Conservation (phyloP, 139 green algal species). For the Choricystis sp. region DNA sequence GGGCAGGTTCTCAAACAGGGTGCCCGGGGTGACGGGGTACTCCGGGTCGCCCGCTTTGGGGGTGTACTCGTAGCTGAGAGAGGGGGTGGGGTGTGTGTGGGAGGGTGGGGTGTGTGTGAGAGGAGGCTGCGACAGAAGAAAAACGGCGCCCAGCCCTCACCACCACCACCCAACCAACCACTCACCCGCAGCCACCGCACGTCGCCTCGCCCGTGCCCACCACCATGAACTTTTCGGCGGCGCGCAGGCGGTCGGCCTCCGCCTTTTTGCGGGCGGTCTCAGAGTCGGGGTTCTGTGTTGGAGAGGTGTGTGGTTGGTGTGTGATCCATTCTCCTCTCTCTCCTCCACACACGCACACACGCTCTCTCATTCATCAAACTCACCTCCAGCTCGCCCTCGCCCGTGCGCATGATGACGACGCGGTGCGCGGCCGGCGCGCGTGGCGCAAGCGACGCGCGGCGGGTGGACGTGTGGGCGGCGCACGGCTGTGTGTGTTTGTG, state of each 20-base stretch:
- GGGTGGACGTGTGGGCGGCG: too few species aligned
- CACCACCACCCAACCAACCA: too few species aligned
- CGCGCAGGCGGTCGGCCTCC: conserved; percentile 53
- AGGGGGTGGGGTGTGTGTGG: too few species aligned
- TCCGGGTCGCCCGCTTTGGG: conserved; percentile 69
- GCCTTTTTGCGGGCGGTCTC: conserved; percentile 36
- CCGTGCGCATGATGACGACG: background rate
- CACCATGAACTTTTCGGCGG: conserved; percentile 82
- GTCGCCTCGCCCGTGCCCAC: conserved; percentile 51
- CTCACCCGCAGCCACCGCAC: conserved; percentile 57
- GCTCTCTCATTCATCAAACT: background rate
- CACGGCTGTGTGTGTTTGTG: background rate
- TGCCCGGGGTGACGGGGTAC: conserved; percentile 64
- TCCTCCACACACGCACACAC: background rate
- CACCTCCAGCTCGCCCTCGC: conserved; percentile 6
- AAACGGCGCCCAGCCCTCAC: too few species aligned
- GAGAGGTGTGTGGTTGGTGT: background rate
- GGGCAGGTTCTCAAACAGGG: conserved; percentile 61
- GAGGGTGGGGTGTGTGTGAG: too few species aligned
- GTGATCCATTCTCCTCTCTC: background rate
- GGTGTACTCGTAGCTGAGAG: conserved; percentile 74
- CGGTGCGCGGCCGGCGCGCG: too few species aligned
- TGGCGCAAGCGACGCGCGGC: background rate
- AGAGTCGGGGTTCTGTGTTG: conserved; percentile 23
- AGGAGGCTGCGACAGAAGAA: too few species aligned